Percentiles rank a stretch among this genome's conserved stretches.
These are phyloP conservation scores for Azolla pinnata DNA, from an alignment of 75 land plant genomes.

Conservation along the genomic window DNA sequence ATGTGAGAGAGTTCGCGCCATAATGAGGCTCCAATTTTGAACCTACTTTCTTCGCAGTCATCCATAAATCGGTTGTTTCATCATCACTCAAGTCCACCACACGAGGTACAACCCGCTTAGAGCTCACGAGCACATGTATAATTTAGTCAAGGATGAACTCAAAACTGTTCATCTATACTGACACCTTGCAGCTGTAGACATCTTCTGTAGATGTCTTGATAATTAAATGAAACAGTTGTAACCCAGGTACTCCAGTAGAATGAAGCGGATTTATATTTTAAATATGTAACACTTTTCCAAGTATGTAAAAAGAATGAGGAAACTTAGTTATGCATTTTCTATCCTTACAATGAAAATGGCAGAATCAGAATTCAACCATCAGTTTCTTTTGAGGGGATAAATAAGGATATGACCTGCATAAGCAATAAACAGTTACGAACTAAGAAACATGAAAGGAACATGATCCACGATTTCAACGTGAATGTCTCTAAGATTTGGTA, in stretches of 20 bases:
- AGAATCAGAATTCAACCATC: not conserved
- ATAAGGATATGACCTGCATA: conserved; percentile 80
- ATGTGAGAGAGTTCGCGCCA: conserved; percentile 8
- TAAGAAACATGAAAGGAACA: not conserved
- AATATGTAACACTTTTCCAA: no score
- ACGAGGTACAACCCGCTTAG: conserved; percentile 66
- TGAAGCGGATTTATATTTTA: no score
- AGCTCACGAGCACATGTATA: conserved; percentile 70
- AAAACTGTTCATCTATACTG: not conserved
- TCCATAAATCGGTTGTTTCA: conserved; percentile 77
- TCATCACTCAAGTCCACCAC: conserved; percentile 62
- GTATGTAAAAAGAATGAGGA: no score
- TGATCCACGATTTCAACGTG: not conserved
- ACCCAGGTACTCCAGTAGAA: no score
- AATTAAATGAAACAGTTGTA: no score
- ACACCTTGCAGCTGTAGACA: not conserved
- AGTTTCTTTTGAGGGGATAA: not conserved
- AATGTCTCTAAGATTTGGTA: not conserved
- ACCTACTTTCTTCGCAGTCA: conserved; percentile 20
- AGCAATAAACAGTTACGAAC: not conserved
- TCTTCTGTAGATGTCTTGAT: no score
- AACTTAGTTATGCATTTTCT: no score
- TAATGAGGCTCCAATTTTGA: conserved; percentile 6
- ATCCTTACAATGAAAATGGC: not conserved
- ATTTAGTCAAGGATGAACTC: conserved; percentile 11